Conservation (phyloP, 2,329 filamentous ascomycete genomes). For the Blastomyces parvus region DNA sequence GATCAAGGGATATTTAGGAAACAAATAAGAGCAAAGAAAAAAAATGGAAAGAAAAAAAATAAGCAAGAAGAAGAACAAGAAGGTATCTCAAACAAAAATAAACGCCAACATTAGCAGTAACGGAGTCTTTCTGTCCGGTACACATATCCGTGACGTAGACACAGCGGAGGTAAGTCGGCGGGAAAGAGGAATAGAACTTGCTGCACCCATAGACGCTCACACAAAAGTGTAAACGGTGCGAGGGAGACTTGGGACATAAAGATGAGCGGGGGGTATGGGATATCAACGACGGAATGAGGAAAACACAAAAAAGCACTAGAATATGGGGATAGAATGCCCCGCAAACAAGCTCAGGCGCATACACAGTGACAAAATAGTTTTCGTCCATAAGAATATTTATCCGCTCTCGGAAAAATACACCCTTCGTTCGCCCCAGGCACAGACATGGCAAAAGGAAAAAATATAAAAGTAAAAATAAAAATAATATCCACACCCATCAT, state of each 20-base stretch:
- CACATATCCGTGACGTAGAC: neutral
- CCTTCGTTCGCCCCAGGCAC: too few species aligned
- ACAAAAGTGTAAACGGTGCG: neutral
- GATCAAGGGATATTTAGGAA: neutral
- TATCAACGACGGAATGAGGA: neutral
- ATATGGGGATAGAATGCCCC: neutral
- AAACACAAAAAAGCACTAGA: neutral
- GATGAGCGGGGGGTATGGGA: neutral
- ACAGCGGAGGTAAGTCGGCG: neutral
- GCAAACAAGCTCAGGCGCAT: neutral
- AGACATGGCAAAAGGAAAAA: neutral
- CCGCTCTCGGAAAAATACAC: neutral
- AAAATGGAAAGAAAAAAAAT: neutral
- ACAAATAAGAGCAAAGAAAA: neutral
- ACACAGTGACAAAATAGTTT: neutral
- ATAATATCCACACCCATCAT: neutral
- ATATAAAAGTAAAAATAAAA: neutral
- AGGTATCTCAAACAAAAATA: conserved; percentile 9
- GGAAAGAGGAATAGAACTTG: neutral
- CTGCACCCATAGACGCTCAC: neutral
- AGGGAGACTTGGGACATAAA: neutral
- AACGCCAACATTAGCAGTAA: neutral
- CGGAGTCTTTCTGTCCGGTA: neutral
- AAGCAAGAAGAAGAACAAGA: neutral
- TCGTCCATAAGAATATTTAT: neutral